Base-by-base conservation (phyloP, 352 stramenopile genomes). In the Phytopythium boreale region DNA sequence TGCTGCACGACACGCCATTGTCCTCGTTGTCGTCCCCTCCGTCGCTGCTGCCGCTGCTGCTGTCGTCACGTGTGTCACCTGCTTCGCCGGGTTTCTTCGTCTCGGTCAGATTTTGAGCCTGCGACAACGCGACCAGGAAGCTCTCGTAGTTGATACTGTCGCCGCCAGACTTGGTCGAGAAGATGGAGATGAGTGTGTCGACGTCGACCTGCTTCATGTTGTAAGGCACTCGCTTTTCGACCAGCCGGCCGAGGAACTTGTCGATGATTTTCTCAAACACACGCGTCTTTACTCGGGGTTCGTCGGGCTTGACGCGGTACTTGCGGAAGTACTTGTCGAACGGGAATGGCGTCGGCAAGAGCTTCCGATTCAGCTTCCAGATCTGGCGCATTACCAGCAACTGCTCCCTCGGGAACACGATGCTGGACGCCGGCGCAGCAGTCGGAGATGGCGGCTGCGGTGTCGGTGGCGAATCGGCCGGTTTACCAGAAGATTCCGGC, bases 251-350 rank as follows among this genome's bases (percentile, higher is more conserved):
- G 24, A 93, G 63, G 41, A 93, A 93, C 55, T 93, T 93, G 60
- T 93, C 78, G 2, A 93, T 64, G 43, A 92, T 74, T 29, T 89
- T 90, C 36, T 87, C 76, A 53, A 93, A 93, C 27, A 88, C 79
- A 12, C 74, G 73, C 44, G 74, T 59, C 71, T 84, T 88, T 24
- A 92, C 77, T 2, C 67, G 50, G 3, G 68, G 46, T 39, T 87
- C 79, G 14, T 46, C 64, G 51, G 72, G 52, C 7, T 72, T 74
- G 19, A 70, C 37, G 14, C 71, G 75, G 63, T 93, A 90, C 59
- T 92, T 93, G 46, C 68, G 68, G 31, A 92, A 85, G 60, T 93
- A 93, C 63, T 89, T 90, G 9, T 79, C 79, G 59, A 93, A 93
- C 0, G 80, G 79, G 60, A 93, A 93, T 24, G 43, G 52, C 17